phyloP scores from a whole-genome alignment of 116 monocot genomes.

The Papilionanthe hybrid region DNA sequence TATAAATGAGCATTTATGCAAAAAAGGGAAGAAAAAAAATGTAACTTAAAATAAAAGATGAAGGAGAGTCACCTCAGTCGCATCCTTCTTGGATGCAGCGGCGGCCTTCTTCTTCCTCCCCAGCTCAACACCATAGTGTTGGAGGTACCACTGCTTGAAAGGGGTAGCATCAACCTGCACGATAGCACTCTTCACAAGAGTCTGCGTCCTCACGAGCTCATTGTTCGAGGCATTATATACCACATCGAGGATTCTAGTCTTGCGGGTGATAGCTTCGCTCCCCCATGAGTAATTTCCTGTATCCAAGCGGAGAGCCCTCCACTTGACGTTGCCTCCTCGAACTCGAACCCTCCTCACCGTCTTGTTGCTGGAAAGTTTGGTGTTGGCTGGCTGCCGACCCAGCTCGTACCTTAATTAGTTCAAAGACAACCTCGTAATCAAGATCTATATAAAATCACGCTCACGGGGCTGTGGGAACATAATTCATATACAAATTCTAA shows the following conservation, averaged over 20 bases:
- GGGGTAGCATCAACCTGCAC: slow-evolving; percentile 70
- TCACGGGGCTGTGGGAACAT: not conserved
- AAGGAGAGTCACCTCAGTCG: slow-evolving; percentile 33
- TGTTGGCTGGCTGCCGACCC: slow-evolving; percentile 61
- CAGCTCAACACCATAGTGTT: slow-evolving; percentile 68
- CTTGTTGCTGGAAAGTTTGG: slow-evolving; percentile 71
- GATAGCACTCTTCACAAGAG: slow-evolving; percentile 66
- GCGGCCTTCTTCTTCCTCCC: slow-evolving; percentile 60
- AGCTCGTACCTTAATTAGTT: slow-evolving; percentile 44
- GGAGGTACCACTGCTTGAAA: slow-evolving; percentile 72
- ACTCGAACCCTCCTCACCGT: slow-evolving; percentile 60
- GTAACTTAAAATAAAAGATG: not conserved
- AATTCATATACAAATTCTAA: not conserved
- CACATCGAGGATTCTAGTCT: slow-evolving; percentile 65
- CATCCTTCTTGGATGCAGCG: slow-evolving; percentile 35
- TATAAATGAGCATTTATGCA: not conserved
- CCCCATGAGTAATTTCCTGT: slow-evolving; percentile 76
- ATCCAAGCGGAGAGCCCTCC: slow-evolving; percentile 61
- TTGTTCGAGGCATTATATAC: slow-evolving; percentile 77
- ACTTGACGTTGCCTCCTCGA: slow-evolving; percentile 62
- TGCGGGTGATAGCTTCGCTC: slow-evolving; percentile 61
- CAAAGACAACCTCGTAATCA: not conserved
- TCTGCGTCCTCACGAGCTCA: slow-evolving; percentile 67
- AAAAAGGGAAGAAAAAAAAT: not conserved
- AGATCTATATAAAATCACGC: not conserved